These are phyloP conservation scores for Hysterium pulicare DNA, from an alignment of 2,329 filamentous ascomycete genomes.

Conservation along the genomic window DNA sequence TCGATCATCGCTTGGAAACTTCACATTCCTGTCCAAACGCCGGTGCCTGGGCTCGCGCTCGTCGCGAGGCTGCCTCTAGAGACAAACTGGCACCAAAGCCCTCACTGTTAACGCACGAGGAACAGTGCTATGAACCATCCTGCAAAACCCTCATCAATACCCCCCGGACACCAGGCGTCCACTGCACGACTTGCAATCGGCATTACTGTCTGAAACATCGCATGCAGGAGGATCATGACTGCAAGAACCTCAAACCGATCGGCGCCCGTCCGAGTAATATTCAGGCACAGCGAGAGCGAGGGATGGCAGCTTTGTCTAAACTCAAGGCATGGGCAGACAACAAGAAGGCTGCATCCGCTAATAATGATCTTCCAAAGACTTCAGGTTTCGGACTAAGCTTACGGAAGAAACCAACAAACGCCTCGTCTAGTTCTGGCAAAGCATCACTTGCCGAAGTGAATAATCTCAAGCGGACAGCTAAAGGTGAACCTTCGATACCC, in stretches of 20 bases:
- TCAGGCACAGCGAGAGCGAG: constrained; percentile 58
- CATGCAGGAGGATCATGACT: constrained; percentile 78
- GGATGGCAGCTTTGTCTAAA: constrained; percentile 70
- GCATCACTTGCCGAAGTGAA: constrained; percentile 68
- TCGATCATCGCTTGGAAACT: constrained; percentile 86
- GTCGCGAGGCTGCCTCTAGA: constrained; percentile 34
- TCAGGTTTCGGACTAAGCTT: constrained; percentile 16
- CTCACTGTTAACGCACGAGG: constrained; percentile 58
- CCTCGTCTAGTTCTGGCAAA: constrained; percentile 45
- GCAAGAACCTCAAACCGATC: constrained; percentile 65
- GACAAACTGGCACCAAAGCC: constrained; percentile 45
- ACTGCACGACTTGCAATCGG: constrained; percentile 68
- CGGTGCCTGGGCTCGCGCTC: constrained; percentile 57
- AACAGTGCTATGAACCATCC: constrained; percentile 62
- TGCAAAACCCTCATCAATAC: constrained; percentile 74
- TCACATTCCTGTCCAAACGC: constrained; percentile 66
- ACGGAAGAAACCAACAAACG: constrained; percentile 15
- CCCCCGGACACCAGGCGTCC: constrained; percentile 62
- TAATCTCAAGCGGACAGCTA: constrained; percentile 78
- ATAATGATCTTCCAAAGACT: constrained; percentile 18
- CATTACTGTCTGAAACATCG: constrained; percentile 77
- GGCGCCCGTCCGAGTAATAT: constrained; percentile 48
- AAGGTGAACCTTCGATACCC: constrained; percentile 80
- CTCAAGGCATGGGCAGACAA: constrained; percentile 76
- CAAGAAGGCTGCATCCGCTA: constrained; percentile 62